Evolutionary conservation across 805 yeast species (phyloP).

Genomic region (Maudiozyma pseudohumilis): DNA sequence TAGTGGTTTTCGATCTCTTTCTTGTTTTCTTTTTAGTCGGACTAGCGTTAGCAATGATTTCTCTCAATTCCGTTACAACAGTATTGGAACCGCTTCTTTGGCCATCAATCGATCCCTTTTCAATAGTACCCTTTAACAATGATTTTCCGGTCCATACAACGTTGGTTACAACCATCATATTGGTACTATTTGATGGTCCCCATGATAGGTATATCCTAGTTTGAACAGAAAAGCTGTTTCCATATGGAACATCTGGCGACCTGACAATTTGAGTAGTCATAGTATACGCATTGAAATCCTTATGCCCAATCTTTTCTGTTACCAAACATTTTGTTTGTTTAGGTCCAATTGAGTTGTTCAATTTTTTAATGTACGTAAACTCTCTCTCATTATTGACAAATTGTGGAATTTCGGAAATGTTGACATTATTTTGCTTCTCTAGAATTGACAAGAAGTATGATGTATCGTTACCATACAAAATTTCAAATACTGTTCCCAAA

Average conservation of each 20-base stretch:
- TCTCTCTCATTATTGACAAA: slow-evolving; percentile 36
- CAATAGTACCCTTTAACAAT: slow-evolving; percentile 68
- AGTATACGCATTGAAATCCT: slow-evolving; percentile 36
- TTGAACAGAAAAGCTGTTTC: slow-evolving; percentile 53
- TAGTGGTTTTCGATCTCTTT: slow-evolving; percentile 6
- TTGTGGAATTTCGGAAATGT: slow-evolving; percentile 42
- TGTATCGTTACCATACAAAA: slow-evolving; percentile 57
- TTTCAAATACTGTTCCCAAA: slow-evolving; percentile 48
- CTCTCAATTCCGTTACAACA: slow-evolving; percentile 35
- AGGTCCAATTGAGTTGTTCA: slow-evolving; percentile 59
- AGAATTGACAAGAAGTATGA: slow-evolving; percentile 39
- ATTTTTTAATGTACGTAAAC: slow-evolving; percentile 49
- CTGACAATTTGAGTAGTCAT: slow-evolving; percentile 43
- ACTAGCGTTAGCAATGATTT: slow-evolving; percentile 22
- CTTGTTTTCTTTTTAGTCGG: slow-evolving; percentile 5
- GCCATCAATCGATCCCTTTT: slow-evolving; percentile 66
- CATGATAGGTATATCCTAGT: slow-evolving; percentile 55
- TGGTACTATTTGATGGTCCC: slow-evolving; percentile 52
- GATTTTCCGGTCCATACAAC: slow-evolving; percentile 68
- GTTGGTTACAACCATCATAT: slow-evolving; percentile 44
- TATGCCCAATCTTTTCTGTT: slow-evolving; percentile 43
- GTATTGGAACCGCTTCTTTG: slow-evolving; percentile 49
- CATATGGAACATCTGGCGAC: slow-evolving; percentile 73
- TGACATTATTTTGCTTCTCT: slow-evolving; percentile 51
- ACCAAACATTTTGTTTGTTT: slow-evolving; percentile 59